Evolutionary conservation across 2,329 filamentous ascomycete genomes (phyloP).

Genomic region (Xylariaceae sp.): DNA sequence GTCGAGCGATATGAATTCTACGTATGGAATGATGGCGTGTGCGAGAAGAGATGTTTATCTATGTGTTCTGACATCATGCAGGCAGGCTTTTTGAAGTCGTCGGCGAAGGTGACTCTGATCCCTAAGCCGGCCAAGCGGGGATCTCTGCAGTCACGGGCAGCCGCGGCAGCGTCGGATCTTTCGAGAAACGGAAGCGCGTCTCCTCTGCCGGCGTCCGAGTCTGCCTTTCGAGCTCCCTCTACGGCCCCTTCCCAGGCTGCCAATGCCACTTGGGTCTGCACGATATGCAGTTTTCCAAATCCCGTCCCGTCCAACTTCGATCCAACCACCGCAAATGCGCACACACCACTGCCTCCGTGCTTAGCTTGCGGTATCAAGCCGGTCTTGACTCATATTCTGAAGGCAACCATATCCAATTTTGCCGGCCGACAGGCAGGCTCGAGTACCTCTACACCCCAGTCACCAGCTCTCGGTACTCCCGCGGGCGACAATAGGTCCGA

Average conservation of each 20-base stretch:
- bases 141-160: slow-evolving; percentile 47
- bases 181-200: slow-evolving; percentile 37
- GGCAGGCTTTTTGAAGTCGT: slow-evolving; percentile 92
- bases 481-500: not conserved
- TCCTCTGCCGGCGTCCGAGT: slow-evolving; percentile 16
- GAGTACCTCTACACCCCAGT: slow-evolving; percentile 9
- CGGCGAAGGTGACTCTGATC: slow-evolving; percentile 81
- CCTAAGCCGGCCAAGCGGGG: slow-evolving; percentile 69
- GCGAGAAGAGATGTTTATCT: too few species aligned
- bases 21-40: slow-evolving; percentile 41
- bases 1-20: slow-evolving; percentile 89
- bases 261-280: slow-evolving; percentile 85
- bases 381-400: slow-evolving; percentile 70
- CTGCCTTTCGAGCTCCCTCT: slow-evolving; percentile 32
- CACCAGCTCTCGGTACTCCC: slow-evolving; percentile 4
- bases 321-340: slow-evolving; percentile 66
- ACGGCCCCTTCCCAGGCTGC: slow-evolving; percentile 41
- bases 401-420: slow-evolving; percentile 74
- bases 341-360: slow-evolving; percentile 78
- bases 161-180: slow-evolving; percentile 37
- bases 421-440: slow-evolving; percentile 36
- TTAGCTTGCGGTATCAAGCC: slow-evolving; percentile 92
- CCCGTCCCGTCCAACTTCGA: slow-evolving; percentile 91
- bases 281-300: slow-evolving; percentile 93
- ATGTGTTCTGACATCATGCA: slow-evolving; percentile 24